Evolutionary conservation across 1,139 yeast genomes (phyloP).

Genomic region (Lodderomyces jiufengensis): DNA sequence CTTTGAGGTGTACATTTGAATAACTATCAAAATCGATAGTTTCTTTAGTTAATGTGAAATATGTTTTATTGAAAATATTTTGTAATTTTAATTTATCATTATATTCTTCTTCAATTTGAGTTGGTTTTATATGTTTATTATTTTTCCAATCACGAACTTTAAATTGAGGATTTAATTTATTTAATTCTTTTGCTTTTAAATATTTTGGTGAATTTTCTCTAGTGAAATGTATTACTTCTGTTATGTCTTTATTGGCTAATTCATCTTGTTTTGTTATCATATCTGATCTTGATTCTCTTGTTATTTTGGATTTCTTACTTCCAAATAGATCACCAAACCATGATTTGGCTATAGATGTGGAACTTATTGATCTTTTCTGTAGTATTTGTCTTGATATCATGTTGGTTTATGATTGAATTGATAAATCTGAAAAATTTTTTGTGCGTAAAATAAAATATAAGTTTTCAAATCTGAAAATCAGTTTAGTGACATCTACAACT

Average conservation of each 20-base stretch:
- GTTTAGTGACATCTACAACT: constrained; percentile 2
- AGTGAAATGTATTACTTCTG: constrained; percentile 32
- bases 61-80: constrained; percentile 25
- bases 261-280: constrained; percentile 43
- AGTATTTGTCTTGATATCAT: constrained; percentile 6
- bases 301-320: constrained; percentile 6
- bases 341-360: constrained; percentile 7
- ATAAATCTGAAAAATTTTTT: constrained; percentile 1
- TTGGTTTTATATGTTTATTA: constrained; percentile 6
- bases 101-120: constrained; percentile 29
- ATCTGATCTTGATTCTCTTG: constrained; percentile 20
- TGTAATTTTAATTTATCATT: constrained; percentile 21
- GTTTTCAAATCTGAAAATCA: neutral
- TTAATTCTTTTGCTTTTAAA: constrained; percentile 23
- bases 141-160: constrained; percentile 36
- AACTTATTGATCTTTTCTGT: constrained; percentile 11
- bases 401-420: neutral
- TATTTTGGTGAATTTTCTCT: constrained; percentile 33
- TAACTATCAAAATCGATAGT: constrained; percentile 16
- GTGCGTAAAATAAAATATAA: constrained; percentile 1
- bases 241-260: constrained; percentile 30
- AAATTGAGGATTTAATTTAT: constrained; percentile 28
- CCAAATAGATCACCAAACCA: constrained; percentile 15
- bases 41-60: constrained; percentile 16
- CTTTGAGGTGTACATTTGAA: constrained; percentile 27